Evolutionary conservation across 1,139 yeast genomes (phyloP), one percentile per base, ranked within the genome.

Genomic region (Meyerozyma sp.): DNA sequence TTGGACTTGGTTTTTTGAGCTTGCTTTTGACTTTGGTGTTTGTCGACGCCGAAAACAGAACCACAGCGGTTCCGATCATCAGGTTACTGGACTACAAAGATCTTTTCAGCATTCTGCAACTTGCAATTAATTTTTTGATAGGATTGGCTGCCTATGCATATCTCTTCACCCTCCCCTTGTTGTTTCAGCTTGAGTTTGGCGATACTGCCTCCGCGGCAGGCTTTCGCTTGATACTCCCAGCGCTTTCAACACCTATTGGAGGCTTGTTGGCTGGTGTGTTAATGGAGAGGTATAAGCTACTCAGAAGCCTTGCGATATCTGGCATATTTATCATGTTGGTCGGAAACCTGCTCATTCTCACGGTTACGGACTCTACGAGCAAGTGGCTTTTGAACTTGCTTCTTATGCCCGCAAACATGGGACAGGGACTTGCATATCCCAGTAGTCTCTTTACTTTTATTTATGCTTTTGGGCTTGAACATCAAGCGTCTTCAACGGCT

Each of bases 371-470:
- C 9, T 41, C 44, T 0, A 49, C 57, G 21, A 59, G 64, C 1
- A 49, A 55, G 10, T 56, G 63, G 59, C 39, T 57, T 5, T 47
- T 63, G 7, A 57, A 57, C 42, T 27, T 66, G 2, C 49, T 63
- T 13, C 48, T 61, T 14, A 43, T 69, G 16, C 70, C 75, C 1
- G 68, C 73, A 3, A 70, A 68, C 46, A 46, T 68, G 13, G 75
- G 76, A 3, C 68, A 67, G 41, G 76, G 76, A 11, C 53, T 68
- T 45, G 63, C 65, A 3, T 69, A 62, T 44, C 75, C 75, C 1
- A 62, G 66, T 21, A 56, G 68, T 5, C 52, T 70, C 27, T 70
- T 70, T 50, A 51, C 69, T 5, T 70, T 69, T 44, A 58, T 70
- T 9, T 67, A 65, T 52, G 61, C 62, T 8, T 67, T 60, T 44